These are phyloP conservation scores for Aphanomyces cochlioides DNA, from an alignment of 352 stramenopile genomes.

Conservation along the genomic window DNA sequence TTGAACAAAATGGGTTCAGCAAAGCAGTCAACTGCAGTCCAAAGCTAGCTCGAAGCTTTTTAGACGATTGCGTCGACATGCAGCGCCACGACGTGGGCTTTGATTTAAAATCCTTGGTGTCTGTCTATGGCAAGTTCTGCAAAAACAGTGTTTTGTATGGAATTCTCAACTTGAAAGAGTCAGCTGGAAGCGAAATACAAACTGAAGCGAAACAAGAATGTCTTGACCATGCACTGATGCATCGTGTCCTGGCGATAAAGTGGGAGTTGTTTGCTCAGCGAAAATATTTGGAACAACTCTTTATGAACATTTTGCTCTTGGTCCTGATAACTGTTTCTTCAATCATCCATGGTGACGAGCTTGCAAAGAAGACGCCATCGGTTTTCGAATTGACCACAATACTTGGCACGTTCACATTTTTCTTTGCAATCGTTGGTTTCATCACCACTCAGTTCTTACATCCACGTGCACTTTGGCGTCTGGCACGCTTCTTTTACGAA, in stretches of 20 bases:
- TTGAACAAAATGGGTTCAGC: constrained; percentile 14
- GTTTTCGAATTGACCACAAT: background rate
- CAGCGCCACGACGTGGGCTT: constrained; percentile 18
- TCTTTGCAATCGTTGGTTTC: background rate
- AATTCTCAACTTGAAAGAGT: constrained; percentile 16
- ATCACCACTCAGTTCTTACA: background rate
- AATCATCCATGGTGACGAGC: background rate
- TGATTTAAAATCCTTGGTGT: background rate
- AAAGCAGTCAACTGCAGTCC: constrained; percentile 23
- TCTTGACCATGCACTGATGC: constrained; percentile 12
- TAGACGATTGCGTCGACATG: constrained; percentile 25
- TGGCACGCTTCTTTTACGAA: constrained; percentile 15
- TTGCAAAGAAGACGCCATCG: background rate
- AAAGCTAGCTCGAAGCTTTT: constrained; percentile 9
- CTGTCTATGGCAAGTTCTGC: constrained; percentile 10
- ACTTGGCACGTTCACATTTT: background rate
- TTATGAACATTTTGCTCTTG: constrained; percentile 17
- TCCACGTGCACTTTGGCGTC: background rate
- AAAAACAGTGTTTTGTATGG: background rate
- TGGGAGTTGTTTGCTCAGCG: constrained; percentile 24
- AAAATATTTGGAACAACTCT: constrained; percentile 16
- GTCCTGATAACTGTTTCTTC: constrained; percentile 17
- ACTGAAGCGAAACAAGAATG: constrained; percentile 15
- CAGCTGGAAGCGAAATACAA: background rate
- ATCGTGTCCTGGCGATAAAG: constrained; percentile 18